Conservation (phyloP, 352 stramenopile species). For the Achlya hypogyna region DNA sequence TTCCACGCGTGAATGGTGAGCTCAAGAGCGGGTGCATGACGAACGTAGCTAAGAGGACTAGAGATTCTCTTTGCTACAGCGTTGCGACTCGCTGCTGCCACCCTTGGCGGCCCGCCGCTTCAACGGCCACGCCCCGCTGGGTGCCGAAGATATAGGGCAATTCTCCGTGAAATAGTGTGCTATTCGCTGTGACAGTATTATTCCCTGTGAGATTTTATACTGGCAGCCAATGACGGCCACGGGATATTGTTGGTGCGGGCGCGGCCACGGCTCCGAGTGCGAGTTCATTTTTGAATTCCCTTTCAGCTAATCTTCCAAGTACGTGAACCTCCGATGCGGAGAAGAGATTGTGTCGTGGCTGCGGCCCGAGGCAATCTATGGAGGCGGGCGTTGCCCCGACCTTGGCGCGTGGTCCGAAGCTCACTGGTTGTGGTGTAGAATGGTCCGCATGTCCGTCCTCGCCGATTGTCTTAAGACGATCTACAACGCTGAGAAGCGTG, state of each 20-base stretch:
- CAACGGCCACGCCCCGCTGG: no score
- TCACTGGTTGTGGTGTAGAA: conserved; percentile 40
- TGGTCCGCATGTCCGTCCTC: conserved; percentile 99
- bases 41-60: no score
- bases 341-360: background rate
- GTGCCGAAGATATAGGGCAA: no score
- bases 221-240: background rate
- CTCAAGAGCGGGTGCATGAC: no score
- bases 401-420: background rate
- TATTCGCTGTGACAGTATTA: no score
- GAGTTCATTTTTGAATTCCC: conserved; percentile 19
- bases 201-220: no score
- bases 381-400: conserved; percentile 16
- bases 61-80: no score
- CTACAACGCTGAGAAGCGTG: conserved; percentile 99
- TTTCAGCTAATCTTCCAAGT: background rate
- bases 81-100: no score
- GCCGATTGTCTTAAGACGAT: conserved; percentile 99
- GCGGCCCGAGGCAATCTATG: conserved; percentile 10
- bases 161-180: no score
- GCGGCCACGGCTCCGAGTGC: background rate
- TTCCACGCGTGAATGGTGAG: no score
- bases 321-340: conserved; percentile 1
- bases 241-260: background rate
- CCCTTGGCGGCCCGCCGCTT: no score